Base-by-base conservation (phyloP, 495 filamentous ascomycete species). In the Xylaria bambusicola region DNA sequence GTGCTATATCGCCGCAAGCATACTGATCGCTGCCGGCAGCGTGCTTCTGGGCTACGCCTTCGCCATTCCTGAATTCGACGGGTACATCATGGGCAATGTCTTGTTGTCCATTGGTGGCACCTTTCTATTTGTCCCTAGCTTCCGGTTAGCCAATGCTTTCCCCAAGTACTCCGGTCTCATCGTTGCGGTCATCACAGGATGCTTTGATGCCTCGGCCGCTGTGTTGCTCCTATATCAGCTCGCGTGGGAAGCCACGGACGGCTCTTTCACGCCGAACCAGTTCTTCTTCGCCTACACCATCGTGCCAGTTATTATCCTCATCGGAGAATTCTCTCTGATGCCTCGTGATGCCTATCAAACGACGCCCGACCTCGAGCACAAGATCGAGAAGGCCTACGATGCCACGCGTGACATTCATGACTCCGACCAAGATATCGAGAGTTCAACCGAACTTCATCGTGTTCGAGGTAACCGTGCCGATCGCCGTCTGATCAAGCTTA, bases 131-230 rank as follows among this genome's bases (percentile, higher is more conserved):
- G 85, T 89, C 21, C 82, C 87, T 0, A 85, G 82, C 6, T 90
- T 88, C 62, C 86, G 89, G 65, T 81, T 90, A 41, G 84, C 83
- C 36, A 88, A 90, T 64, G 85, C 87, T 0, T 89, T 90, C 61
- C 87, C 87, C 1, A 77, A 74, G 56, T 73, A 86, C 66, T 84
- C 85, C 0, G 87, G 87, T 2, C 71, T 84, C 1, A 85, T 90
- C 49, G 82, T 90, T 6, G 86, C 87, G 0, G 68, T 89, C 0
- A 77, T 90, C 1, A 90, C 87, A 4, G 87, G 87, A 18, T 86
- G 86, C 5, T 90, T 89, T 64, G 87, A 90, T 64, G 86, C 87
- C 0, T 87, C 84, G 7, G 86, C 84, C 35, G 87, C 86, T 17
- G 74, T 89, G 0, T 88, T 89, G 57, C 78, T 89, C 0, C 72